Conservation (phyloP, 305 asterid species). For the Lippia alba region DNA sequence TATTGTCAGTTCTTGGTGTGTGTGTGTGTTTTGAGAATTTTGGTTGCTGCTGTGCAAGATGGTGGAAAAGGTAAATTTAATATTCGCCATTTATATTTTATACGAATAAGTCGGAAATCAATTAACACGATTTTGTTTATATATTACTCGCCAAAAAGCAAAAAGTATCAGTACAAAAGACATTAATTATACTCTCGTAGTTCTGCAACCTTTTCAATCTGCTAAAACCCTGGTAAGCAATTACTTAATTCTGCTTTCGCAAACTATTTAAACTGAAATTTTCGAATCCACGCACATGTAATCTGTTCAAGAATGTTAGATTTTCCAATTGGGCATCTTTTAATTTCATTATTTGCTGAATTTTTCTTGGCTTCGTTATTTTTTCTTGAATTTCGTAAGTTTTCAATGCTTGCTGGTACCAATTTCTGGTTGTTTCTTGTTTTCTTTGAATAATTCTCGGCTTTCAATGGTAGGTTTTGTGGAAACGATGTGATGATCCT, state of each 20-base stretch:
- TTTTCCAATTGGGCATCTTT: neutral
- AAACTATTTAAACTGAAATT: neutral
- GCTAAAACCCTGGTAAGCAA: conserved; percentile 34
- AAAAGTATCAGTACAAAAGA: neutral
- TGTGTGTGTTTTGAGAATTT: neutral
- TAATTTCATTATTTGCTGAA: conserved; percentile 8
- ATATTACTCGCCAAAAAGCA: neutral
- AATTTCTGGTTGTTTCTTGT: neutral
- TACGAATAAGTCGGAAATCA: no score
- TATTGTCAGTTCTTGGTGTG: neutral
- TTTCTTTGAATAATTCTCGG: neutral
- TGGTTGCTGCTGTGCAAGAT: conserved; percentile 3
- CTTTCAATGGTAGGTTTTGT: conserved; percentile 14
- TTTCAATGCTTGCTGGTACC: neutral
- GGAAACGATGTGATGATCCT: conserved; percentile 7
- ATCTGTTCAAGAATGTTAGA: neutral
- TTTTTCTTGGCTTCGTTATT: neutral
- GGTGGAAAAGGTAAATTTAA: neutral
- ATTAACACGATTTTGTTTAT: neutral
- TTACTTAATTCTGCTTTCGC: neutral
- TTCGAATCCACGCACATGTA: neutral
- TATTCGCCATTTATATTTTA: no score
- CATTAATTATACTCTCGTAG: neutral
- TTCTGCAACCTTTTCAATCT: conserved; percentile 17
- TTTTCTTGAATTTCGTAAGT: neutral